Percentiles rank a stretch among this genome's conserved stretches.
Conservation (phyloP, 1,284 basidiomycete genomes). For the Sporisorium reilianum region DNA sequence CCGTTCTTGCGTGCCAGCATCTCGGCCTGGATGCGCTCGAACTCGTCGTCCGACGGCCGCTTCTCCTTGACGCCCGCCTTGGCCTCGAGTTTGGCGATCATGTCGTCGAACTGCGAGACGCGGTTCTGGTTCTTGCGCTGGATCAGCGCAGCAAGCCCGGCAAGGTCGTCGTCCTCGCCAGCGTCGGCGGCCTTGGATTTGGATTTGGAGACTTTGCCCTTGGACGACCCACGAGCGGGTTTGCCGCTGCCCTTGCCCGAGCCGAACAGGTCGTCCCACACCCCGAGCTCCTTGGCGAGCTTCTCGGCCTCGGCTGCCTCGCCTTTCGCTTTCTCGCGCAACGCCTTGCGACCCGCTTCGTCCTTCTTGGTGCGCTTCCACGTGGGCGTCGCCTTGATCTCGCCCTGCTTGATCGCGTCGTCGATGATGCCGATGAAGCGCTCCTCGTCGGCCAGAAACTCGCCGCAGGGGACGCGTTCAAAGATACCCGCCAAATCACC, state of each 20-base stretch:
- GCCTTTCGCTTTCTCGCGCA: constrained; percentile 50
- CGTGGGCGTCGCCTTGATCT: constrained; percentile 37
- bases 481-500: constrained; percentile 61
- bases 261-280: constrained; percentile 67
- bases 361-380: constrained; percentile 50
- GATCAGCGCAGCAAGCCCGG: constrained; percentile 53
- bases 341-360: constrained; percentile 41
- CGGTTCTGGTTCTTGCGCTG: constrained; percentile 52
- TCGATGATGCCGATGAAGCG: constrained; percentile 59
- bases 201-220: constrained; percentile 25
- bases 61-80: constrained; percentile 52
- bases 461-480: constrained; percentile 62
- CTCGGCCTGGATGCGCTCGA: constrained; percentile 51
- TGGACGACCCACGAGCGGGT: constrained; percentile 10
- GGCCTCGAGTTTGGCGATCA: constrained; percentile 59
- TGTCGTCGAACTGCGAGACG: constrained; percentile 54
- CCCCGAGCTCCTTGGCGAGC: constrained; percentile 64
- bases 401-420: constrained; percentile 44
- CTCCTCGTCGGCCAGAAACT: constrained; percentile 58
- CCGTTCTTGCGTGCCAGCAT: constrained; percentile 46
- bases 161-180: constrained; percentile 55
- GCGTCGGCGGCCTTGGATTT: constrained; percentile 26
- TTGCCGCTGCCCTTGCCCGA: constrained; percentile 40
- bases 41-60: constrained; percentile 51
- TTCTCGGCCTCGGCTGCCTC: constrained; percentile 62